These are phyloP conservation scores for Fusarium citri DNA, from an alignment of 2,329 filamentous ascomycete genomes.

Conservation along the genomic window DNA sequence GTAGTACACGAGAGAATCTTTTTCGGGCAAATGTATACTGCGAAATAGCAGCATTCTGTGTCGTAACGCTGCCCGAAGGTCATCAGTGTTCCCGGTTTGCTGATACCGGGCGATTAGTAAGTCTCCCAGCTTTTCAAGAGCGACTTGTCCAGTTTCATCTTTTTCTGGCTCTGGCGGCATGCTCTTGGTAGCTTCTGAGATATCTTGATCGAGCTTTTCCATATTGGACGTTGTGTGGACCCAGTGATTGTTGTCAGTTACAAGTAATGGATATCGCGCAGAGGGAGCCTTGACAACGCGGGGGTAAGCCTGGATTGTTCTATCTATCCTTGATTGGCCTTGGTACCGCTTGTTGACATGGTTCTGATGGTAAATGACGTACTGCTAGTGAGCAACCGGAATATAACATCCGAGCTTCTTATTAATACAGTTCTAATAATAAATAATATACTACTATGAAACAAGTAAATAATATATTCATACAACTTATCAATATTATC, in stretches of 20 bases:
- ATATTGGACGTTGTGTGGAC: not conserved
- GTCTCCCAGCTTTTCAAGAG: not conserved
- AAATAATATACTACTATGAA: no score
- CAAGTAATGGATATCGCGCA: not conserved
- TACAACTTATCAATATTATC: no score
- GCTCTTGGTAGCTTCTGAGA: not conserved
- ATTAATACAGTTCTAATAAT: no score
- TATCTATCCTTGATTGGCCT: accelerated
- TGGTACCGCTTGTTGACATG: not conserved
- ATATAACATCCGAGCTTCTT: no score
- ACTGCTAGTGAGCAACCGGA: not conserved
- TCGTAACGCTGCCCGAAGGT: not conserved
- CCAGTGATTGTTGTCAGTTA: not conserved
- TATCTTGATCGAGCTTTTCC: not conserved
- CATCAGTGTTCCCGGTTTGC: not conserved
- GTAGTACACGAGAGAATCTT: not conserved
- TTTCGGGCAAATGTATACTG: not conserved
- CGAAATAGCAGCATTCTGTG: not conserved
- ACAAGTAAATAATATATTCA: no score
- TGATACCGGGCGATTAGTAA: not conserved
- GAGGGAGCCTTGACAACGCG: not conserved
- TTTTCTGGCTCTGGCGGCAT: not conserved
- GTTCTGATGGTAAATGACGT: not conserved
- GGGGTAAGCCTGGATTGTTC: accelerated
- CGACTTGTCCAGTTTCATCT: not conserved